These are phyloP conservation scores for Hirschioporus abietinus DNA, from an alignment of 768 basidiomycete species.

Conservation along the genomic window DNA sequence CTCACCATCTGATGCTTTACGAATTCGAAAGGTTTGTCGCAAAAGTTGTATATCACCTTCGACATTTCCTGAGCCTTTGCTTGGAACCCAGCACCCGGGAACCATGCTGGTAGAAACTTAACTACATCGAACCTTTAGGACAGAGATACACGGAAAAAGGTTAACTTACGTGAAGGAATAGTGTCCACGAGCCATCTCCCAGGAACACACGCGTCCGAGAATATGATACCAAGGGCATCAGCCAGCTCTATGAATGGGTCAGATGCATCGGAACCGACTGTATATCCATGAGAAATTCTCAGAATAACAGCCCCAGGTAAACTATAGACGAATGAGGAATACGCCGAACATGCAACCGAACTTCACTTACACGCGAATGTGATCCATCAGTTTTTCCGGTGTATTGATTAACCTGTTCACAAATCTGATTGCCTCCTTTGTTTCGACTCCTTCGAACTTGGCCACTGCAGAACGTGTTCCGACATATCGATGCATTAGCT, in stretches of 20 bases:
- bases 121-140: constrained; percentile 18
- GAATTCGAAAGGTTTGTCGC: constrained; percentile 24
- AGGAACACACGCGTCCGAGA: too few relatives aligned
- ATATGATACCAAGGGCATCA: too few relatives aligned
- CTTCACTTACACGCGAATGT: too few relatives aligned
- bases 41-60: constrained; percentile 14
- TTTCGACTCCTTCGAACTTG: neutral
- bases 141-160: neutral
- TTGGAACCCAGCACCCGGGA: constrained; percentile 34
- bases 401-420: too few relatives aligned
- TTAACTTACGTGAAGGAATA: constrained; percentile 29
- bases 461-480: neutral
- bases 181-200: constrained; percentile 39
- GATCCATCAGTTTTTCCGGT: too few relatives aligned
- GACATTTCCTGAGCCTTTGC: constrained; percentile 24
- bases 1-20: constrained; percentile 28
- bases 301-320: too few relatives aligned
- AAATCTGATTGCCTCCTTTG: neutral
- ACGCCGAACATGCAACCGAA: too few relatives aligned
- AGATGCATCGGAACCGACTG: too few relatives aligned
- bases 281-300: too few relatives aligned
- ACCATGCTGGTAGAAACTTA: constrained; percentile 32
- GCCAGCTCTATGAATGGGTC: too few relatives aligned
- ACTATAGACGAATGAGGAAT: too few relatives aligned
- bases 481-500: neutral